Evolutionary conservation across 2,329 filamentous ascomycete genomes (phyloP).

Genomic region (Colletotrichum sp.): DNA sequence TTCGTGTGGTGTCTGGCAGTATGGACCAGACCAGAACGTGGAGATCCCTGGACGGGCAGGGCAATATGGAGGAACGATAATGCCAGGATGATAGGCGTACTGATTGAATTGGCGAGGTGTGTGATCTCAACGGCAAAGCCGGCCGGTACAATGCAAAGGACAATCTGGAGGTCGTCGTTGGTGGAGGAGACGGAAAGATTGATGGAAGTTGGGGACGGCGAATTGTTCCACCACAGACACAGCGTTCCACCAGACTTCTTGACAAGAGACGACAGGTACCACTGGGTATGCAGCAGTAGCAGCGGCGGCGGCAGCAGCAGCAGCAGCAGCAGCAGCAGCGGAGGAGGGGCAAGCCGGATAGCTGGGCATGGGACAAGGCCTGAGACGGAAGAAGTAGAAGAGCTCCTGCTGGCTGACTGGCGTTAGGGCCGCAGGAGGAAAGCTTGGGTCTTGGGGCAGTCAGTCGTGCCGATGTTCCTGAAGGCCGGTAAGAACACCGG

Average conservation of each 20-base stretch:
- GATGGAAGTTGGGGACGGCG: conserved; percentile 18
- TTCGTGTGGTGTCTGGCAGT: background rate
- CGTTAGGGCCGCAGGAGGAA: conserved; percentile 1
- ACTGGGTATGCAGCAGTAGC: background rate
- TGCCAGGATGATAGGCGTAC: conserved; percentile 2
- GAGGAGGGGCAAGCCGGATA: conserved; percentile 10
- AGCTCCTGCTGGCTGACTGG: background rate
- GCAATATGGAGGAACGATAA: conserved; percentile 15
- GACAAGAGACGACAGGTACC: conserved; percentile 1
- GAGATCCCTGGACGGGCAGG: conserved; percentile 4
- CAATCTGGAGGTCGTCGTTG: conserved; percentile 20
- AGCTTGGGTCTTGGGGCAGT: background rate
- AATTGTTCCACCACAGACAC: conserved; percentile 26
- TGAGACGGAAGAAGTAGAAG: background rate
- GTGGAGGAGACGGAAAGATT: conserved; percentile 23
- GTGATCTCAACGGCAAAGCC: conserved; percentile 9
- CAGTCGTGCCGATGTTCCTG: conserved; percentile 1
- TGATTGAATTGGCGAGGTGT: conserved; percentile 1
- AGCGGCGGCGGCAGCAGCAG: background rate
- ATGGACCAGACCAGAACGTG: conserved; percentile 10
- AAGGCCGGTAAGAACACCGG: background rate
- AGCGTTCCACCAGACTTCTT: conserved; percentile 15
- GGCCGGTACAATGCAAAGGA: background rate
- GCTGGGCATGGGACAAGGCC: conserved; percentile 20
- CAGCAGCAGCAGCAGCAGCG: background rate